phyloP scores from a whole-genome alignment of 108 stramenopile species.

The Cylindrotheca closterium region DNA sequence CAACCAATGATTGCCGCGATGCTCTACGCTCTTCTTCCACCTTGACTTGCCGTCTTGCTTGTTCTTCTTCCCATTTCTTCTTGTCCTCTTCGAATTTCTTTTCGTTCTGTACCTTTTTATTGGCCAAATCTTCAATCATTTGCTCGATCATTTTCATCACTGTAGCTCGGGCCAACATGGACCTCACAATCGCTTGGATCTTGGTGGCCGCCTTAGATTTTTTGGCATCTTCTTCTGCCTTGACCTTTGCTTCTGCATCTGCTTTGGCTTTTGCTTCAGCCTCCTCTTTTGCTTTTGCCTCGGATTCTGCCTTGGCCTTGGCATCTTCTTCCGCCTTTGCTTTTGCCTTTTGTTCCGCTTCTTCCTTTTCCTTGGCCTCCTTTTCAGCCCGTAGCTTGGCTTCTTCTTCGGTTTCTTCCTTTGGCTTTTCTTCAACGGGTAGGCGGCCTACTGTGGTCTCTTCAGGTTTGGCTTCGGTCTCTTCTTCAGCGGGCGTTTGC shows the following conservation, averaged over 20 bases:
- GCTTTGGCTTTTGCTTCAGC: neutral
- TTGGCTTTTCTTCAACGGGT: neutral
- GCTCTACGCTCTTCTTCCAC: neutral
- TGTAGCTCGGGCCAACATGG: conserved; percentile 2
- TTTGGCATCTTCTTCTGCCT: neutral
- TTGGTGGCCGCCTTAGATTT: conserved; percentile 5
- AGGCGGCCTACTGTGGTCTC: neutral
- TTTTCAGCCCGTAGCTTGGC: neutral
- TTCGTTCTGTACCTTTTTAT: conserved; percentile 6
- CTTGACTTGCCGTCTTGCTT: conserved; percentile 4
- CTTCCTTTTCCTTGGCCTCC: neutral
- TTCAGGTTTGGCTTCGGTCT: neutral
- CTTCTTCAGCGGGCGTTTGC: neutral
- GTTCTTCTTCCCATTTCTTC: conserved; percentile 4
- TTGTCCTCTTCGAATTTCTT: conserved; percentile 3
- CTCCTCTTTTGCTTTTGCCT: neutral
- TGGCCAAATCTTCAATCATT: conserved; percentile 15
- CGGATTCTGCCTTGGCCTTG: neutral
- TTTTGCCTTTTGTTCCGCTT: neutral
- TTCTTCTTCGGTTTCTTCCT: neutral
- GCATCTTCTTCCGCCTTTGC: neutral
- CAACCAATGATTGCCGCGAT: neutral
- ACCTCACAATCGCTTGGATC: conserved; percentile 8
- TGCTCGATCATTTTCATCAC: conserved; percentile 10
- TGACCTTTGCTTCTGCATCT: neutral